phyloP scores from a whole-genome alignment of 805 yeast genomes.

The Candida germanica region DNA sequence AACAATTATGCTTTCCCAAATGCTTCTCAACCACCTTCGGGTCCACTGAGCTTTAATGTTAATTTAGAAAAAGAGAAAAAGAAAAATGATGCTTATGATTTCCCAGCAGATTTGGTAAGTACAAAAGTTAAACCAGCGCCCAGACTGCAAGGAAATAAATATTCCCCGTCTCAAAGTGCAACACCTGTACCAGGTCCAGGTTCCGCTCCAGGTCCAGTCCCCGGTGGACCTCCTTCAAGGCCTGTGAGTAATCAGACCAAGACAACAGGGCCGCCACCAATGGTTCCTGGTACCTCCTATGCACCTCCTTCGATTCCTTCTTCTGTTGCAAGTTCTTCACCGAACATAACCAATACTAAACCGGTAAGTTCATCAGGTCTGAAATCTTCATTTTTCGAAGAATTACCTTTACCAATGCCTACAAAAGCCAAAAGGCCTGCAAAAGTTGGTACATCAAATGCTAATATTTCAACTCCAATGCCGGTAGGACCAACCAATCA shows the following conservation, averaged over 20 bases:
- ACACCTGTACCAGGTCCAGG: neutral
- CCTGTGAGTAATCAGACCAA: neutral
- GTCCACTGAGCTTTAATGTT: neutral
- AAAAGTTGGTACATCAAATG: constrained; percentile 13
- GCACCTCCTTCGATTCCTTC: constrained; percentile 6
- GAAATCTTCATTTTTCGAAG: constrained; percentile 52
- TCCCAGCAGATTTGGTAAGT: constrained; percentile 56
- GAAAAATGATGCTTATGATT: constrained; percentile 75
- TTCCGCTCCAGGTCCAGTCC: neutral
- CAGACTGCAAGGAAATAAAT: constrained; percentile 17
- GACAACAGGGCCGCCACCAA: neutral
- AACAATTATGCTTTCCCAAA: neutral
- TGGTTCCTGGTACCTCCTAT: constrained; percentile 2
- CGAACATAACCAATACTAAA: neutral
- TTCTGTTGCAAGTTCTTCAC: constrained; percentile 1
- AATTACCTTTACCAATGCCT: constrained; percentile 45
- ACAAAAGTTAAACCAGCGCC: constrained; percentile 34
- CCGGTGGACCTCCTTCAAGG: neutral
- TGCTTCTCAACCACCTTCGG: neutral
- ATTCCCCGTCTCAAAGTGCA: constrained; percentile 8
- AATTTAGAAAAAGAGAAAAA: constrained; percentile 48
- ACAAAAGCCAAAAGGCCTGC: constrained; percentile 27
- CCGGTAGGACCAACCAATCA: too few species aligned
- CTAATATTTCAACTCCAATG: neutral
- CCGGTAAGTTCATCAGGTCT: constrained; percentile 2